Percentiles rank a stretch among this genome's conserved stretches.
These are phyloP conservation scores for Parastagonospora nodorum DNA, from an alignment of 2,329 filamentous ascomycete genomes.

Conservation along the genomic window DNA sequence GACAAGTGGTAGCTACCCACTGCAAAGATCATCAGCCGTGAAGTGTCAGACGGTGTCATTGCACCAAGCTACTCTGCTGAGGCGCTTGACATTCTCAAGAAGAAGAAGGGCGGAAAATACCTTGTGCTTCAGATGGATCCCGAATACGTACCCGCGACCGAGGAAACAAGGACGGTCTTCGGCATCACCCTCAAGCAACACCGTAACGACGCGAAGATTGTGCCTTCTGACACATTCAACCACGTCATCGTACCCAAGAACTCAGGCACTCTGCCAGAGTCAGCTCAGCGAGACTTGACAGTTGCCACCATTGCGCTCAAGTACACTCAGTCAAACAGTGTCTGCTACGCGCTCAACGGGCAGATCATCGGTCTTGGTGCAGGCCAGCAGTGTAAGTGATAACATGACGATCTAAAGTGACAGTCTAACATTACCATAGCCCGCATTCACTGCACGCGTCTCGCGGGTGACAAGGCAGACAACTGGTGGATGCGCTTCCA, in stretches of 20 bases:
- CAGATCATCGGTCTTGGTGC: constrained; percentile 94
- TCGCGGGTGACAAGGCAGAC: constrained; percentile 97
- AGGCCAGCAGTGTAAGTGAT: constrained; percentile 75
- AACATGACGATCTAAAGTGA: background rate
- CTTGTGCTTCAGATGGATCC: constrained; percentile 94
- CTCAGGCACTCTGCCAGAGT: constrained; percentile 71
- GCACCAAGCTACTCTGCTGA: constrained; percentile 84
- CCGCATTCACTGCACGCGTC: constrained; percentile 95
- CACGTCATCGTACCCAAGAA: constrained; percentile 87
- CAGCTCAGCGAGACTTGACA: constrained; percentile 85
- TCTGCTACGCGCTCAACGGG: constrained; percentile 94
- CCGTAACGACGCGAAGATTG: constrained; percentile 89
- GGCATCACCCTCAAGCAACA: constrained; percentile 87
- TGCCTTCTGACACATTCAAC: constrained; percentile 78
- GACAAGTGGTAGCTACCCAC: constrained; percentile 64
- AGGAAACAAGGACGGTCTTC: constrained; percentile 86
- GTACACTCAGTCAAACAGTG: constrained; percentile 97
- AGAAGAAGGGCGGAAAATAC: constrained; percentile 99
- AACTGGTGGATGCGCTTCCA: constrained; percentile 99
- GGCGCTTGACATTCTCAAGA: constrained; percentile 87
- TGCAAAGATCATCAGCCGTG: constrained; percentile 95
- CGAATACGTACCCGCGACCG: constrained; percentile 73
- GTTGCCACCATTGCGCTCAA: constrained; percentile 97
- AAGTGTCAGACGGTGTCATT: constrained; percentile 96
- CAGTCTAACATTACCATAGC: constrained; percentile 42